Percentiles rank a stretch among this genome's conserved stretches.
Evolutionary conservation across 2,329 filamentous ascomycete species (phyloP).

Genomic region (Fusarium denticulatum): DNA sequence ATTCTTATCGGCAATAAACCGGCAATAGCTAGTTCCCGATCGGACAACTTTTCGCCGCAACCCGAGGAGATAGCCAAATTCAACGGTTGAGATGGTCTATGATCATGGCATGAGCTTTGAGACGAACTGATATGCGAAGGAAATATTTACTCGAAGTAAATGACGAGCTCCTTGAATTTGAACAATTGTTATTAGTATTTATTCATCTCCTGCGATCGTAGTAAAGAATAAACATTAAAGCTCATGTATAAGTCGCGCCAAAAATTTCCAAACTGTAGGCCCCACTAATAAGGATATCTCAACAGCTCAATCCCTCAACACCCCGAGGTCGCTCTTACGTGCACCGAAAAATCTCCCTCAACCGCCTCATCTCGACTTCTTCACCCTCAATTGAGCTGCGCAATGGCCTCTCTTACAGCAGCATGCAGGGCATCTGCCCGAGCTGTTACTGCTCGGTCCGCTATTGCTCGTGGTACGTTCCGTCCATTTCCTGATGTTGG

Average conservation of each 20-base stretch:
- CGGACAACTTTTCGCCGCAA: constrained; percentile 27
- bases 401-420: constrained; percentile 74
- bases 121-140: neutral
- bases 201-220: neutral
- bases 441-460: constrained; percentile 59
- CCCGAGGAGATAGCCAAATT: constrained; percentile 19
- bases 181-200: neutral
- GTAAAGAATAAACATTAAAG: neutral
- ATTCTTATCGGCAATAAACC: constrained; percentile 27
- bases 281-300: constrained; percentile 22
- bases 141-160: no score
- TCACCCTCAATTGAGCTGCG: constrained; percentile 41
- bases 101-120: neutral
- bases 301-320: constrained; percentile 35
- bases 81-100: neutral
- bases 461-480: constrained; percentile 66
- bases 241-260: constrained; percentile 34
- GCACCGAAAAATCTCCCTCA: constrained; percentile 28
- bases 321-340: constrained; percentile 37
- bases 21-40: constrained; percentile 1
- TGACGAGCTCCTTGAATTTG: neutral
- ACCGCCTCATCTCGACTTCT: constrained; percentile 32
- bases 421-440: constrained; percentile 72
- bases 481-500: constrained; percentile 40
- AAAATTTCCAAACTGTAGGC: constrained; percentile 48